Base-by-base conservation (phyloP, 23 red algal genomes). In the Cyanidium caldarium region DNA sequence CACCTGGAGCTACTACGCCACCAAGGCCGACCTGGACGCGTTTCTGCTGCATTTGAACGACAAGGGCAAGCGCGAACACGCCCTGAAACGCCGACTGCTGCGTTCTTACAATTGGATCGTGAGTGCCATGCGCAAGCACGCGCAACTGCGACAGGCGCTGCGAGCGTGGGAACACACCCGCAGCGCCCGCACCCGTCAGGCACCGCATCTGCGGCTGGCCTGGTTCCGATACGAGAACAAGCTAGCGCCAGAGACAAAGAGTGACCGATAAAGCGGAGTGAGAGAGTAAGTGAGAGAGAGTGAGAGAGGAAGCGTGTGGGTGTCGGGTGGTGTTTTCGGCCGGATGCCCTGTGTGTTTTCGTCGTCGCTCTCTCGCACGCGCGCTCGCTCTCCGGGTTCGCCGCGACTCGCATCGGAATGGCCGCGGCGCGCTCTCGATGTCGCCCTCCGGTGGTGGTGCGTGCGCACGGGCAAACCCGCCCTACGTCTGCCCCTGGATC, bases 211-310 rank as follows among this genome's bases (percentile, higher is more conserved):
- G 10, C 51, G 51, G 7, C 51, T 61, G 13, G 10, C 51, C 10
- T 61, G 51, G 51, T 61, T 61, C 21, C 51, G 51, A 16, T 61
- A 61, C 51, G 51, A 61, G 21, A 61, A 61, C 51, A 61, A 61
- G 23, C 51, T 61, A 10, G 51, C 51, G 7, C 5, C 51, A 28
- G 51, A 61, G 51, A 61, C 51, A 25, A n/a, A n/a, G n/a, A n/a
- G n/a, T n/a, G n/a, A n/a, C n/a, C n/a, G n/a, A n/a, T n/a, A n/a
- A n/a, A n/a, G n/a, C n/a, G n/a, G n/a, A n/a, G n/a, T n/a, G n/a
- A n/a, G n/a, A n/a, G n/a, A n/a, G n/a, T n/a, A n/a, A n/a, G n/a
- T n/a, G n/a, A n/a, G n/a, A n/a, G n/a, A n/a, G n/a, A n/a, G n/a
- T n/a, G n/a, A n/a, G n/a, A n/a, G n/a, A n/a, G n/a, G n/a, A n/a